phyloP scores from a whole-genome alignment of 768 basidiomycete species.

The Psilocybe cyanescens region DNA sequence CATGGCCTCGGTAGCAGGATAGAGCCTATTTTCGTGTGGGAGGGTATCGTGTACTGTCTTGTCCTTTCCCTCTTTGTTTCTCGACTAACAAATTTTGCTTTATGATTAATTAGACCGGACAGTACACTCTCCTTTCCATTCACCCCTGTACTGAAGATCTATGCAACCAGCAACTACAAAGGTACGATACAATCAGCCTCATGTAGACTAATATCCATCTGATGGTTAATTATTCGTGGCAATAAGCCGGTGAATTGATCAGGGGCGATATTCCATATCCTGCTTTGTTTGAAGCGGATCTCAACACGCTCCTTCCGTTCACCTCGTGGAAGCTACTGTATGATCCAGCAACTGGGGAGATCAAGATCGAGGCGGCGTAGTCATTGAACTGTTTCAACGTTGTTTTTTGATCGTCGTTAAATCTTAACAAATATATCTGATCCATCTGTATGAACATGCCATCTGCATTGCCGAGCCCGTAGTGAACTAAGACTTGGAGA shows the following conservation, averaged over 20 bases:
- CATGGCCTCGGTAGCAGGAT: background rate
- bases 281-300: background rate
- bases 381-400: too few relatives aligned
- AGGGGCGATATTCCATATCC: background rate
- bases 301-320: background rate
- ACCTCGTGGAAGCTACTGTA: background rate
- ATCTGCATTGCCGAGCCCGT: too few relatives aligned
- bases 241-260: background rate
- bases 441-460: too few relatives aligned
- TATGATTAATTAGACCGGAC: too few relatives aligned
- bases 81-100: too few relatives aligned
- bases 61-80: background rate
- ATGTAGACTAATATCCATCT: too few relatives aligned
- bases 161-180: background rate
- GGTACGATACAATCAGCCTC: background rate
- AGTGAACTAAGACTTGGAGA: too few relatives aligned
- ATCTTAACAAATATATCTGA: too few relatives aligned
- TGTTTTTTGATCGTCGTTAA: too few relatives aligned
- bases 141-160: background rate
- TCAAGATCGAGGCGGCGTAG: too few relatives aligned
- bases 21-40: background rate
- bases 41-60: background rate
- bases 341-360: background rate
- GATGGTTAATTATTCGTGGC: background rate
- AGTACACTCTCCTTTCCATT: background rate